phyloP scores from a whole-genome alignment of 1,139 yeast genomes.

The Pichia sp. region DNA sequence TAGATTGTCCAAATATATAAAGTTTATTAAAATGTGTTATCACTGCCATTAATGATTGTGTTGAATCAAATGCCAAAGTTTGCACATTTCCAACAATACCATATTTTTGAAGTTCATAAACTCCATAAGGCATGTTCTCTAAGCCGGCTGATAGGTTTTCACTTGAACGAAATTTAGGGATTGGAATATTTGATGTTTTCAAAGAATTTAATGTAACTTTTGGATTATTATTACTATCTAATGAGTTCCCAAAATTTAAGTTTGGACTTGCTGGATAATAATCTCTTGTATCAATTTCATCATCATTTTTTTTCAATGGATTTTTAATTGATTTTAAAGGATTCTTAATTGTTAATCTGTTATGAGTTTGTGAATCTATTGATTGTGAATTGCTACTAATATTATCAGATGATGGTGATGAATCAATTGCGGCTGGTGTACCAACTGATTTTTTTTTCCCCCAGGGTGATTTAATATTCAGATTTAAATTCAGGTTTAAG shows the following conservation, averaged over 20 bases:
- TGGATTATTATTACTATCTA: background rate
- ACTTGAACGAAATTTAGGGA: slow-evolving; percentile 14
- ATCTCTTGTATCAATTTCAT: slow-evolving; percentile 16
- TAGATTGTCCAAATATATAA: slow-evolving; percentile 77
- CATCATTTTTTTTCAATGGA: slow-evolving; percentile 4
- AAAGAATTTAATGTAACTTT: slow-evolving; percentile 5
- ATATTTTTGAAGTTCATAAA: slow-evolving; percentile 41
- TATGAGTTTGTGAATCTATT: background rate
- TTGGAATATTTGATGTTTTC: slow-evolving; percentile 10
- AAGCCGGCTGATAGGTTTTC: slow-evolving; percentile 35
- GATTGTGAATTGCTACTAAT: background rate
- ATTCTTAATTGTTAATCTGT: slow-evolving; percentile 5
- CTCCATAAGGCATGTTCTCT: slow-evolving; percentile 34
- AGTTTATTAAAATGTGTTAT: slow-evolving; percentile 67
- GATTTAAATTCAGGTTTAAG: slow-evolving; percentile 7
- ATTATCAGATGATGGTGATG: background rate
- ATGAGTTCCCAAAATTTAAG: slow-evolving; percentile 11
- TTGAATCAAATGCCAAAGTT: slow-evolving; percentile 77
- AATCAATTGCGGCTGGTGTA: background rate
- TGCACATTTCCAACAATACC: slow-evolving; percentile 56
- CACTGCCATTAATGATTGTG: slow-evolving; percentile 78
- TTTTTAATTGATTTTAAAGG: slow-evolving; percentile 16
- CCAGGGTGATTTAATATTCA: slow-evolving; percentile 6
- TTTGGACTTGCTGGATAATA: slow-evolving; percentile 18
- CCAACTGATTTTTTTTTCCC: slow-evolving; percentile 3